Evolutionary conservation across 305 asterid species (phyloP), one percentile per base, ranked within the genome.

Genomic region (Fraxinus greggii): DNA sequence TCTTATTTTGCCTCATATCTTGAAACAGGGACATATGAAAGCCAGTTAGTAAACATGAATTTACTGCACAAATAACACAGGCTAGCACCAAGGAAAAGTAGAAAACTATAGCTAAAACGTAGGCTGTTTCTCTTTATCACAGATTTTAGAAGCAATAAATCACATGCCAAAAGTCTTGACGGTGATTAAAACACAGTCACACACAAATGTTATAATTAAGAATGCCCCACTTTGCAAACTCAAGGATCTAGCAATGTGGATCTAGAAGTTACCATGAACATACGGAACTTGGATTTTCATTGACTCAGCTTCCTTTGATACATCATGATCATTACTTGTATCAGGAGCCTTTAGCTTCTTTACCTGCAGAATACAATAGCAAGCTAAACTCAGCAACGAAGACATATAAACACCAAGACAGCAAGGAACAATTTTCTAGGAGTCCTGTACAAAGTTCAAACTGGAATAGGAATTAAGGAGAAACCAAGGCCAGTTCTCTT

Each of bases 341-440:
- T 88, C 87, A 0, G 93, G 87, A 86, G 97, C 80, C 89, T 91
- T 90, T 21, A 91, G 54, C 89, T 90, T 93, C 84, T 82, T 91
- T 54, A 92, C 98, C 99, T 93, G 87, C 84, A 81, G 7, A 69
- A 69, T 72, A 51, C 19, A 74, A 7, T 15, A 70, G 77, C 70
- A 33, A 28, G 59, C 23, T 5, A 17, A 81, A 70, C 26, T 51
- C 28, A 76, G 72, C 40, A 80, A 36, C 0, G 26, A n/a, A 19
- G 65, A n/a, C 17, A 33, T n/a, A 31, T 65, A 81, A 48, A 33
- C 17, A 2, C 69, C 45, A 31, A 19, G 9, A 63, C 28, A 63
- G n/a, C 5, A 31, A 9, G 72, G 32, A 26, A 23, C 23, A 24
- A 10, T 23, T 63, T 63, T 12, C 72, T 9, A 63, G n/a, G 32